phyloP scores from a whole-genome alignment of 2,329 filamentous ascomycete species.

The Sarocladiaceae sp. region DNA sequence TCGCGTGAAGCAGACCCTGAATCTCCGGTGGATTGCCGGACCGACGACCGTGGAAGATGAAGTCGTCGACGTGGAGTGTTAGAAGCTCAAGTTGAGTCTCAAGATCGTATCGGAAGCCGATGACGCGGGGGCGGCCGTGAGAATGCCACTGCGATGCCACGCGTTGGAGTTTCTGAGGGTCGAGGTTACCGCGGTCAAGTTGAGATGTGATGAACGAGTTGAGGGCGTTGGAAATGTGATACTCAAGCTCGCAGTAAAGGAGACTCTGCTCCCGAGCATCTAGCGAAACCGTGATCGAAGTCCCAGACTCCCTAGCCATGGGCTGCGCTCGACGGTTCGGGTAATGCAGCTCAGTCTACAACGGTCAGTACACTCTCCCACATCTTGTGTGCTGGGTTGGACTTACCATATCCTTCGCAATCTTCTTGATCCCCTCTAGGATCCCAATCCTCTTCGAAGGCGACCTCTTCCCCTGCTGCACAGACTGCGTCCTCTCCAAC shows the following conservation, averaged over 20 bases:
- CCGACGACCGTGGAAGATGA: slow-evolving; percentile 49
- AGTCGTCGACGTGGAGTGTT: slow-evolving; percentile 43
- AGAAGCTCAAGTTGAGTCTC: slow-evolving; percentile 58
- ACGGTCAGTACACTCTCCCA: background rate
- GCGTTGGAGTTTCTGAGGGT: slow-evolving; percentile 46
- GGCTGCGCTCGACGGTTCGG: slow-evolving; percentile 27
- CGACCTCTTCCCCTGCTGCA: slow-evolving; percentile 20
- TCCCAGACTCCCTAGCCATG: slow-evolving; percentile 21
- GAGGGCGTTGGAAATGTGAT: slow-evolving; percentile 44
- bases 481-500: slow-evolving; percentile 41
- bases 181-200: slow-evolving; percentile 50
- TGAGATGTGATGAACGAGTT: slow-evolving; percentile 49
- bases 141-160: slow-evolving; percentile 47
- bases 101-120: slow-evolving; percentile 55
- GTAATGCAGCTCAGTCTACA: slow-evolving; percentile 33
- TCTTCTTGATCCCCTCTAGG: slow-evolving; percentile 44
- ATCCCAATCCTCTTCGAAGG: slow-evolving; percentile 36
- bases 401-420: slow-evolving; percentile 50
- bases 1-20: slow-evolving; percentile 43
- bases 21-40: slow-evolving; percentile 40
- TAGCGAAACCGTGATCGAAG: slow-evolving; percentile 40
- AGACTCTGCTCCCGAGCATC: slow-evolving; percentile 53
- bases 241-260: slow-evolving; percentile 57
- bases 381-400: too few species aligned
- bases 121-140: slow-evolving; percentile 49